Evolutionary conservation across 352 stramenopile species (phyloP), one percentile per base, ranked within the genome.

Genomic region (Phytophthora uliginosa): DNA sequence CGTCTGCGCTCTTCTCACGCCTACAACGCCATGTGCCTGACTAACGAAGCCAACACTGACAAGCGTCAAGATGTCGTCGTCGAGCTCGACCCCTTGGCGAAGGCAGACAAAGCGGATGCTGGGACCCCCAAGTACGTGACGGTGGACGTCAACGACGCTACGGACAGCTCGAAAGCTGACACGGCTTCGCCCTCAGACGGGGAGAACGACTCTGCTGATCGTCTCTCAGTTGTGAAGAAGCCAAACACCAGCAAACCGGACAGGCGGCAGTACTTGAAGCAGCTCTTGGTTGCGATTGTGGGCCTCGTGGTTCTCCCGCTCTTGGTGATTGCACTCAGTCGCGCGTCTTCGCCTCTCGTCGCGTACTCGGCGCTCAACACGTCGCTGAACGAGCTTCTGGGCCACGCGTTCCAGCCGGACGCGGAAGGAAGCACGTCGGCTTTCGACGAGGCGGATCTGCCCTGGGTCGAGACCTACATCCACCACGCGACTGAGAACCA

Each of bases 381-480:
- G 31, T 65, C 67, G 26, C 5, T 74, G 42, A 74, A 69, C 18
- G 67, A 74, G 34, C 5, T 65, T 17, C 55, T 74, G 13, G 47
- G 34, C 9, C 33, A 34, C 15, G 45, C 57, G 15, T 48, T 66
- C 5, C 31, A 54, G 8, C 52, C 52, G 3, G 15, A 38, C 54
- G 15, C 54, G 33, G 33, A 61, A n/a, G 10, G 50, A 50, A 10
- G 38, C 24, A 7, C 45, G 53, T 36, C 7, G 55, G 45, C 52
- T n/a, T 20, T 55, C 0, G 38, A n/a, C 33, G 66, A 20, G 45
- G 47, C 24, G 4, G 22, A 26, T 20, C 12, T 54, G 22, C 48
- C 48, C 12, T 74, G 38, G 26, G 53, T 55, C 12, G 40, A 36
- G n/a, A 20, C 40, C 12, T 74, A 69, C 13, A 53, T 74, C 36